A percentile compares a stretch with the other conserved stretches of the same genome.
phyloP scores from a whole-genome alignment of 805 yeast species.

The Candida peoriensis region DNA sequence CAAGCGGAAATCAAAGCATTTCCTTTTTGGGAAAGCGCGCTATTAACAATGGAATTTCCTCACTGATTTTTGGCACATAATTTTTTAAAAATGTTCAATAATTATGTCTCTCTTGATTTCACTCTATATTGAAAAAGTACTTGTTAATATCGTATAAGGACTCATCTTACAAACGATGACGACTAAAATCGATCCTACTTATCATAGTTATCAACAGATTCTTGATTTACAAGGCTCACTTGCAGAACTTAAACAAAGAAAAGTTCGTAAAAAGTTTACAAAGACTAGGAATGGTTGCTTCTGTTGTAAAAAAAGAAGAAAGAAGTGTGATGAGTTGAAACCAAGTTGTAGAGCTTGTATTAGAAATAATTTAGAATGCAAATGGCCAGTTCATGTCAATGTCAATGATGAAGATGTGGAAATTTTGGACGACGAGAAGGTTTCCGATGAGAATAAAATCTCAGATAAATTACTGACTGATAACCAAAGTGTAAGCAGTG shows the following conservation, averaged over 20 bases:
- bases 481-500: neutral
- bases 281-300: constrained; percentile 21
- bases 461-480: constrained; percentile 1
- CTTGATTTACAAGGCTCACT: constrained; percentile 10
- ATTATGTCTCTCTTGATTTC: neutral
- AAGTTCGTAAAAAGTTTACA: constrained; percentile 10
- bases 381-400: constrained; percentile 19
- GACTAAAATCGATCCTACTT: constrained; percentile 1
- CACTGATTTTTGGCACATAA: neutral
- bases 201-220: constrained; percentile 21
- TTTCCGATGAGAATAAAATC: constrained; percentile 1
- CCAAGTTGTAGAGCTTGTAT: constrained; percentile 18
- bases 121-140: neutral
- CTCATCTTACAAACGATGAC: neutral
- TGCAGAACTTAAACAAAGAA: constrained; percentile 8
- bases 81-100: neutral
- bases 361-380: constrained; percentile 11
- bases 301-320: constrained; percentile 18
- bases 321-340: constrained; percentile 24
- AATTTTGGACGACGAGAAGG: neutral
- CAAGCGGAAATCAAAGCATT: no score
- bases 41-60: neutral
- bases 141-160: neutral
- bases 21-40: no score
- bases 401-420: neutral